Percentiles rank a stretch among this genome's conserved stretches.
Conservation (phyloP, 108 stramenopile species). For the Pseudonitzschia delicatissima region DNA sequence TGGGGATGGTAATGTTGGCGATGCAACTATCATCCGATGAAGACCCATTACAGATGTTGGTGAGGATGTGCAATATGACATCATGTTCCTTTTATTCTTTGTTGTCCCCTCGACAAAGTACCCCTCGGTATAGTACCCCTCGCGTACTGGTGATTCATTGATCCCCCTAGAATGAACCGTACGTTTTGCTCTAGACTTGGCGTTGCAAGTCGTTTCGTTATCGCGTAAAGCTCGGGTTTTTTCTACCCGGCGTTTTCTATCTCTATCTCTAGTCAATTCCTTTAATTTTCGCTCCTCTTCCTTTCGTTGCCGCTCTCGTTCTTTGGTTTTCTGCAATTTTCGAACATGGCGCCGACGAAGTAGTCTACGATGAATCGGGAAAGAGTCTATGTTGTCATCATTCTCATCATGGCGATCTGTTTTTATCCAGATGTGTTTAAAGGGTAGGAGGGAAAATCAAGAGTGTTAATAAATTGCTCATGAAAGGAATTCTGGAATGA, state of each 20-base stretch:
- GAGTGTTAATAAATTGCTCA: not conserved
- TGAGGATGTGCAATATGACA: not conserved
- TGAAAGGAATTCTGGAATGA: not conserved
- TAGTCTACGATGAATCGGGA: slow-evolving; percentile 30
- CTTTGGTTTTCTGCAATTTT: slow-evolving; percentile 28
- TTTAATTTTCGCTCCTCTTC: slow-evolving; percentile 15
- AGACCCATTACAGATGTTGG: not conserved
- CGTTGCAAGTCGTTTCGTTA: not conserved
- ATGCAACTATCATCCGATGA: not conserved
- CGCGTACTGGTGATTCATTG: not conserved
- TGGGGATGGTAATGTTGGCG: not conserved
- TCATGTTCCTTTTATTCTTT: slow-evolving; percentile 15
- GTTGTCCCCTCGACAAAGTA: not conserved
- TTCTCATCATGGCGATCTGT: not conserved
- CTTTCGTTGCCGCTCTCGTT: slow-evolving; percentile 5
- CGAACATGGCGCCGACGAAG: slow-evolving; percentile 32
- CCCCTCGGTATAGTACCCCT: not conserved
- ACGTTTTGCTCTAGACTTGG: not conserved
- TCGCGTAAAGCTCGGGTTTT: not conserved
- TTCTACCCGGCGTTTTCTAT: slow-evolving; percentile 3
- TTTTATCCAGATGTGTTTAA: not conserved
- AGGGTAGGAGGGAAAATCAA: not conserved
- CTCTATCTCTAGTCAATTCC: slow-evolving; percentile 5
- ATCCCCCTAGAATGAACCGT: not conserved
- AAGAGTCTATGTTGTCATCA: not conserved